These are phyloP conservation scores for Phytophthora vignae DNA, from an alignment of 352 stramenopile genomes.

Conservation along the genomic window DNA sequence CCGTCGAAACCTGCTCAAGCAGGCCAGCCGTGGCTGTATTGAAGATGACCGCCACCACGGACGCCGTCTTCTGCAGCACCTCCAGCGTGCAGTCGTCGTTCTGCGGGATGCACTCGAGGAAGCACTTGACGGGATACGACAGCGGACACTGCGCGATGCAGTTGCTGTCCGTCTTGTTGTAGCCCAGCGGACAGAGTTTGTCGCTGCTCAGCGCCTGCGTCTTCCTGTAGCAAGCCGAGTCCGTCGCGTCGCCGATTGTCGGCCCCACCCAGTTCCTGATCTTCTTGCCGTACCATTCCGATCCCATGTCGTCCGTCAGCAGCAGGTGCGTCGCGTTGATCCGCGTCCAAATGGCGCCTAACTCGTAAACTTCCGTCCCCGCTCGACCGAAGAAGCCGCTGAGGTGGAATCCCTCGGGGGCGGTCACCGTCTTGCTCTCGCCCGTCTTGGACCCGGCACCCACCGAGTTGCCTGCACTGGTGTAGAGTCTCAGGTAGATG, in stretches of 20 bases:
- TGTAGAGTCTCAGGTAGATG: constrained; percentile 22
- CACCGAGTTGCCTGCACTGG: constrained; percentile 27
- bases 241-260: constrained; percentile 13
- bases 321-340: constrained; percentile 22
- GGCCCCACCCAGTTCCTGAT: constrained; percentile 32
- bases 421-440: constrained; percentile 14
- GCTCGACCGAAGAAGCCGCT: constrained; percentile 29
- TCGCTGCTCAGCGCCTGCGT: constrained; percentile 32
- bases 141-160: constrained; percentile 71
- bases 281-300: constrained; percentile 34
- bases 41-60: background rate
- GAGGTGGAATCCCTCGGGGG: constrained; percentile 27
- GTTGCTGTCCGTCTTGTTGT: constrained; percentile 52
- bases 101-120: constrained; percentile 40
- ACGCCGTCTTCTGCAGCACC: constrained; percentile 23
- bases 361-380: constrained; percentile 19
- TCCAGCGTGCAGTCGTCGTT: constrained; percentile 16
- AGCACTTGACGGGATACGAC: constrained; percentile 58
- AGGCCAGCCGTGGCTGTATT: constrained; percentile 13
- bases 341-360: constrained; percentile 30
- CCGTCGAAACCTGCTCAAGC: constrained; percentile 1
- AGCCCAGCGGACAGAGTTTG: constrained; percentile 24
- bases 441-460: constrained; percentile 13
- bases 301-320: constrained; percentile 30
- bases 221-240: constrained; percentile 58